Conservation (phyloP, 2,329 filamentous ascomycete species). For the Fusarium sp. region DNA sequence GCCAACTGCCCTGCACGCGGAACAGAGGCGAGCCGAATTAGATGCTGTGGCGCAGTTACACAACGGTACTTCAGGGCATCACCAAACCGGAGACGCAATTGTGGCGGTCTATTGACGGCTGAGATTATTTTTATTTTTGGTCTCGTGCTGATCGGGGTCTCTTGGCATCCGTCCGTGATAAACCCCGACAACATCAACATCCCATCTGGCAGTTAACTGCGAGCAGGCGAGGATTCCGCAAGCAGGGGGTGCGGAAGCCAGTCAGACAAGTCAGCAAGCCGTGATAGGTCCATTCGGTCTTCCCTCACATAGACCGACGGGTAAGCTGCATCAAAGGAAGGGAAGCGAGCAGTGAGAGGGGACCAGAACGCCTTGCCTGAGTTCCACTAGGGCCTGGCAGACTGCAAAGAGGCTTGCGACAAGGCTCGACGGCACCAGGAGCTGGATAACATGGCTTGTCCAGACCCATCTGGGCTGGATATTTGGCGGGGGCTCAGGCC, state of each 20-base stretch:
- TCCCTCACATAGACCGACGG: background rate
- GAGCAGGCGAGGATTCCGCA: background rate
- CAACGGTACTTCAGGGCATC: constrained; percentile 18
- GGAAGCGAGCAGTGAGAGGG: background rate
- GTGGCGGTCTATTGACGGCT: constrained; percentile 16
- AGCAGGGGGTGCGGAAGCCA: background rate
- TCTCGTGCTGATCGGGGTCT: constrained; percentile 26
- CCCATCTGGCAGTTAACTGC: background rate
- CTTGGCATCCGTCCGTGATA: background rate
- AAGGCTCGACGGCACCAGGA: constrained; percentile 3
- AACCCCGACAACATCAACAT: background rate
- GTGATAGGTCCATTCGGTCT: constrained; percentile 7
- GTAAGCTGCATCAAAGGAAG: constrained; percentile 1
- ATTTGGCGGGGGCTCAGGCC: constrained; percentile 38
- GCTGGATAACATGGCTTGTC: constrained; percentile 28
- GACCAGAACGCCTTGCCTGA: constrained; percentile 8
- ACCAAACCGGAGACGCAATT: background rate
- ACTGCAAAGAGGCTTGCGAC: constrained; percentile 19
- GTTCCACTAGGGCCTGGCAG: background rate
- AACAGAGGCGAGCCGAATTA: constrained; percentile 1
- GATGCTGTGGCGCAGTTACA: constrained; percentile 30
- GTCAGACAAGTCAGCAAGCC: constrained; percentile 8
- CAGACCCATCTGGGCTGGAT: constrained; percentile 35
- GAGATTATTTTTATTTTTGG: constrained; percentile 39
- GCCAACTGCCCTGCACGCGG: background rate